Evolutionary conservation across 2,329 filamentous ascomycete genomes (phyloP), one percentile per base, ranked within the genome.

Genomic region (Arthroderma uncinatum): DNA sequence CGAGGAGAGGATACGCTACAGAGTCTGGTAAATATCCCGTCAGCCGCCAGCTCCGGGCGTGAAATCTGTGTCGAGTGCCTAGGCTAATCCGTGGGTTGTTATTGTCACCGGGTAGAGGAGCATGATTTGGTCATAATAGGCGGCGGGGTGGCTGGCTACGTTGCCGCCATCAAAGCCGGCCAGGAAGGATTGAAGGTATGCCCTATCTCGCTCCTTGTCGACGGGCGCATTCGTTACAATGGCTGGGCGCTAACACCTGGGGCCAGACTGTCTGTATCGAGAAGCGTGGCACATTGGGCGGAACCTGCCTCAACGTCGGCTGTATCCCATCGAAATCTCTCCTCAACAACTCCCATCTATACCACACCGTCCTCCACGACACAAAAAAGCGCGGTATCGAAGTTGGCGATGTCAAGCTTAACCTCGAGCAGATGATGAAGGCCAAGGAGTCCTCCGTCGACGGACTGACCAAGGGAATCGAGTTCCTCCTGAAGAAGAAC

Each of bases 241-340:
- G 5, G 44, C 60, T 64, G 57, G 64, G 19, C 23, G 6, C 30
- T 36, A 47, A 44, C 52, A 30, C 54, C 23, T 58, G 33, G 54
- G 48, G 53, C 33, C 59, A 95, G 90, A 92, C 95, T 63, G 82
- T 90, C 61, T 98, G 93, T 77, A 94, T 98, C 78, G 93, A 98
- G 79, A 98, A 98, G 82, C 89, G 93, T 71, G 93, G 93, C 65
- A 81, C 83, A 60, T 85, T 98, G 67, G 93, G 93, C 69, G 93
- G 93, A 72, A 98, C 93, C 69, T 98, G 93, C 80, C 79, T 98
- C 69, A 98, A 98, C 74, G 93, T 98, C 70, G 93, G 93, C 77
- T 98, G 93, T 78, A 98, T 98, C 72, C 93, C 93, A 64, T 98
- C 93, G 64, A 98, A 98, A 78, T 96, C 93, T 62, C 89, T 98